Evolutionary conservation across 192 early-diverging fungal genomes (phyloP).

Genomic region (Chytriomyces sp.): DNA sequence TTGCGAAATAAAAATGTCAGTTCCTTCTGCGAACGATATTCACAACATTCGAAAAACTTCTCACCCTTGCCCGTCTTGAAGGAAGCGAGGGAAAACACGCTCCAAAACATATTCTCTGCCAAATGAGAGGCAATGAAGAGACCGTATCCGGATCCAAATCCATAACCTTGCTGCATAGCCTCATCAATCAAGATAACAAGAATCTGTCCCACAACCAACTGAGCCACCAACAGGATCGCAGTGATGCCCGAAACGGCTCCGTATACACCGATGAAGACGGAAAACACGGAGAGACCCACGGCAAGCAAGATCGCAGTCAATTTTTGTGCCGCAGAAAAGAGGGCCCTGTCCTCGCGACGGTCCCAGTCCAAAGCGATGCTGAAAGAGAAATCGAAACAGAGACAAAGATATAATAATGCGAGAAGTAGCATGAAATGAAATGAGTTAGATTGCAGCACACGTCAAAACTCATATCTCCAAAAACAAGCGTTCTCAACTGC

Average conservation of each 20-base stretch:
- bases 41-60: constrained; percentile 16
- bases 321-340: constrained; percentile 1
- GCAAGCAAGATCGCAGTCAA: background rate
- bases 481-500: constrained; percentile 88
- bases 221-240: constrained; percentile 85
- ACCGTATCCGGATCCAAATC: constrained; percentile 89
- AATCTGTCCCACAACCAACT: constrained; percentile 84
- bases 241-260: constrained; percentile 43
- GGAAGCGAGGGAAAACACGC: constrained; percentile 86
- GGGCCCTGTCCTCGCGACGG: constrained; percentile 62
- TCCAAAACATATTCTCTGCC: constrained; percentile 93
- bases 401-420: too few species aligned
- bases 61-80: constrained; percentile 84
- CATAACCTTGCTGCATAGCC: constrained; percentile 94
- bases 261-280: constrained; percentile 59
- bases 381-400: too few species aligned
- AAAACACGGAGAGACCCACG: background rate
- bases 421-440: too few species aligned
- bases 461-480: constrained; percentile 68
- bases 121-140: constrained; percentile 94
- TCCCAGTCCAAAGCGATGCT: background rate
- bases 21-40: constrained; percentile 6
- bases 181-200: constrained; percentile 91
- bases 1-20: constrained; percentile 14
- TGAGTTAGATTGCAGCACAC: too few species aligned